phyloP scores from a whole-genome alignment of 2,329 filamentous ascomycete genomes.

The Cordyceps militaris region DNA sequence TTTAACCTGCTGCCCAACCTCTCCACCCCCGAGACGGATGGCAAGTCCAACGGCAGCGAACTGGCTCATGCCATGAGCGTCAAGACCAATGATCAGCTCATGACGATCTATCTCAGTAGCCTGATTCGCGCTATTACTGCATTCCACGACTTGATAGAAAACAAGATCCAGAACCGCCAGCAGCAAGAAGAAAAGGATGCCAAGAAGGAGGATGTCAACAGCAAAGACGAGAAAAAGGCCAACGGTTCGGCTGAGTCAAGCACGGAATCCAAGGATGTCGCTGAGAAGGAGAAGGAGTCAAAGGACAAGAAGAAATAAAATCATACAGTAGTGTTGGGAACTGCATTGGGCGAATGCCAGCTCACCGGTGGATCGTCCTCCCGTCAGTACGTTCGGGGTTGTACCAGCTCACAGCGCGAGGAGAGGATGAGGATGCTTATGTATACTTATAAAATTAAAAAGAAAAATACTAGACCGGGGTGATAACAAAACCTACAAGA shows the following conservation, averaged over 20 bases:
- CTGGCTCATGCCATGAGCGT: conserved; percentile 94
- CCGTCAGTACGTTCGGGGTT: neutral
- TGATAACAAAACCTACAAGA: neutral
- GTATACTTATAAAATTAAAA: conserved; percentile 5
- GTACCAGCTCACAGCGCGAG: neutral
- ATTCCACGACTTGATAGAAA: conserved; percentile 98
- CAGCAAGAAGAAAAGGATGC: conserved; percentile 93
- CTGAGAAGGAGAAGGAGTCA: conserved; percentile 45
- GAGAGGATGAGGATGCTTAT: neutral
- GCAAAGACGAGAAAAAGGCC: conserved; percentile 54
- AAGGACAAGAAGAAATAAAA: conserved; percentile 45
- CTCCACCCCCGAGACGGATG: conserved; percentile 68
- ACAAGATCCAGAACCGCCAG: conserved; percentile 98
- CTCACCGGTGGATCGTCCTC: neutral
- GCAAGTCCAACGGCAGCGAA: conserved; percentile 65
- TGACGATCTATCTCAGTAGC: conserved; percentile 96
- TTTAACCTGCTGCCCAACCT: conserved; percentile 98
- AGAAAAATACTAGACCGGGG: neutral
- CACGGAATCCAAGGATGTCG: conserved; percentile 41
- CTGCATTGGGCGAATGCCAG: neutral
- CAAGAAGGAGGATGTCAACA: conserved; percentile 64
- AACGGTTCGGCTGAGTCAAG: conserved; percentile 31
- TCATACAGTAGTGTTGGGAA: neutral
- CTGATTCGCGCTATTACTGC: conserved; percentile 96
- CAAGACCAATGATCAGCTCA: conserved; percentile 98